Evolutionary conservation across 1,284 basidiomycete species (phyloP).

Genomic region (Schizophyllum commune): DNA sequence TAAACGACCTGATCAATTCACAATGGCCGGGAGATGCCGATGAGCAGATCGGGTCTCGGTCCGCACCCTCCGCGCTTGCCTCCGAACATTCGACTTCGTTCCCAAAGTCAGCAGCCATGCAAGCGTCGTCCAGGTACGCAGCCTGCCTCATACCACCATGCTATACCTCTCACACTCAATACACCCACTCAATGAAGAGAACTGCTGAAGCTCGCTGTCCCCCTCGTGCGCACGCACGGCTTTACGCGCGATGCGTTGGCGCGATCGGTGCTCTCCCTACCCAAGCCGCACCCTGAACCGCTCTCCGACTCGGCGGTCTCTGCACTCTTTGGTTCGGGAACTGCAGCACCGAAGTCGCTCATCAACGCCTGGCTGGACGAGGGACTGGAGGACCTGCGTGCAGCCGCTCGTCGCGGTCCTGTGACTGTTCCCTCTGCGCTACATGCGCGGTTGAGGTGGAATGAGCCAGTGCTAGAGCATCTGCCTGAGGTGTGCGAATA

Average conservation of each 20-base stretch:
- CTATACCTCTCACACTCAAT: not conserved
- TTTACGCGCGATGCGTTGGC: slow-evolving; percentile 69
- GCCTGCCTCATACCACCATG: not conserved
- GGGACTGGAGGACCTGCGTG: slow-evolving; percentile 40
- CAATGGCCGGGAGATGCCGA: not conserved
- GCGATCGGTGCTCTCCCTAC: slow-evolving; percentile 48
- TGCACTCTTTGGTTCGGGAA: slow-evolving; percentile 64
- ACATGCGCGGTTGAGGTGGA: slow-evolving; percentile 45
- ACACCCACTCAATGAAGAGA: not conserved
- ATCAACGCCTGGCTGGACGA: slow-evolving; percentile 64
- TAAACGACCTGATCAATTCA: not conserved
- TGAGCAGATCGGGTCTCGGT: not conserved
- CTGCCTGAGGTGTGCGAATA: slow-evolving; percentile 51
- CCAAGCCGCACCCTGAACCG: slow-evolving; percentile 41
- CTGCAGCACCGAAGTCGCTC: slow-evolving; percentile 54
- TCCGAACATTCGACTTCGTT: not conserved
- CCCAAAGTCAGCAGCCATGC: not conserved
- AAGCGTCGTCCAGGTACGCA: not conserved
- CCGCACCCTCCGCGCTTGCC: not conserved
- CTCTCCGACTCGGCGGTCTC: slow-evolving; percentile 65
- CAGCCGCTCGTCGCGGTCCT: slow-evolving; percentile 12
- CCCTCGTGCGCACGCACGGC: slow-evolving; percentile 55
- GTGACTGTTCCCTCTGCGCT: slow-evolving; percentile 39
- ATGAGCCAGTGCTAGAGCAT: slow-evolving; percentile 52
- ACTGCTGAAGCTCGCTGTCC: slow-evolving; percentile 53